Evolutionary conservation across 257 asterid species (phyloP).

Genomic region (Euphrasia confusa): DNA sequence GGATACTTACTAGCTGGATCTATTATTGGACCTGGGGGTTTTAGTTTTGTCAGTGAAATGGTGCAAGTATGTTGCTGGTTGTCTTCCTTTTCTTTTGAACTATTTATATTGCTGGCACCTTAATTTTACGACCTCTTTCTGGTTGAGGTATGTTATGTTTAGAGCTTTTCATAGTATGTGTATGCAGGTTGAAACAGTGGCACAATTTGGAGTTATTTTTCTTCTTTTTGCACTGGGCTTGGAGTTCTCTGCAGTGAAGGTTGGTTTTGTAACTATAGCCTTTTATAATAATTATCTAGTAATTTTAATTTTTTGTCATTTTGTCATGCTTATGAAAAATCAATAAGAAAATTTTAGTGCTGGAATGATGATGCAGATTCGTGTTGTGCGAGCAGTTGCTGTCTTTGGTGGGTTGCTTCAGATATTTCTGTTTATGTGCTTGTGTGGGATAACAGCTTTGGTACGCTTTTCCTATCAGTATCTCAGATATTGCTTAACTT

Average conservation of each 20-base stretch:
- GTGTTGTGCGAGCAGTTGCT: slow-evolving; percentile 77
- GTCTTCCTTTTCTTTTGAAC: slow-evolving; percentile 14
- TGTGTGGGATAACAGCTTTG: slow-evolving; percentile 75
- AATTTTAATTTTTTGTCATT: slow-evolving; percentile 9
- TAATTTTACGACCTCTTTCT: slow-evolving; percentile 17
- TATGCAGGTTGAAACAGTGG: slow-evolving; percentile 80
- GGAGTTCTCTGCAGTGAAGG: slow-evolving; percentile 86
- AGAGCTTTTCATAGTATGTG: slow-evolving; percentile 19
- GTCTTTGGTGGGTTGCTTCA: slow-evolving; percentile 78
- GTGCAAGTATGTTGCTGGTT: slow-evolving; percentile 57
- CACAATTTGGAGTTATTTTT: slow-evolving; percentile 86
- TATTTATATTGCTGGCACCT: slow-evolving; percentile 9
- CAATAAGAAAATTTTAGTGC: slow-evolving; percentile 17
- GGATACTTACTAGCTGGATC: slow-evolving; percentile 90
- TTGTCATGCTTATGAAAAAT: slow-evolving; percentile 6
- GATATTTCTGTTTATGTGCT: slow-evolving; percentile 77
- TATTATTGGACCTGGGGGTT: slow-evolving; percentile 86
- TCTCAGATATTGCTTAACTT: slow-evolving; percentile 15
- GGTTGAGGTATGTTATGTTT: slow-evolving; percentile 12
- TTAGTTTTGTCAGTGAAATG: slow-evolving; percentile 77
- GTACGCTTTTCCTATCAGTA: slow-evolving; percentile 36
- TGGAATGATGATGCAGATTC: slow-evolving; percentile 49
- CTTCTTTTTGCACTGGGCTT: slow-evolving; percentile 85
- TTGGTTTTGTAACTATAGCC: slow-evolving; percentile 22
- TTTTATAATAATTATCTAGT: neutral